Evolutionary conservation across 2,329 filamentous ascomycete genomes (phyloP), one percentile per base, ranked within the genome.

Genomic region (Hypoxylon sp.): DNA sequence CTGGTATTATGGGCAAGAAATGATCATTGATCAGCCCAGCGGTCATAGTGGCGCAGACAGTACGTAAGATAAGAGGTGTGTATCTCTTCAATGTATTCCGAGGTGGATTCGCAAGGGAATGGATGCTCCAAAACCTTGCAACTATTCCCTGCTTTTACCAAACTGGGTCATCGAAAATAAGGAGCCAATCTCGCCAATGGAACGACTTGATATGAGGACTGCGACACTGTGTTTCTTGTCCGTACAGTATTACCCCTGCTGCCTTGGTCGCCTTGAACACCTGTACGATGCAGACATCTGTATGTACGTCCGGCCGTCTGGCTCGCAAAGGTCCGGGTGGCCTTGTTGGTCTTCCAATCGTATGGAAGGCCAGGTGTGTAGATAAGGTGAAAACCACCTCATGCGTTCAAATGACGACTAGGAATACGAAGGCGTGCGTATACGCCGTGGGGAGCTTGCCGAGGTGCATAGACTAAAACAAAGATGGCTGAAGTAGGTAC

Each of bases 101-200:
- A 70, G 61, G 63, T 62, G 62, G 29, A 55, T 55, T 56, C 32
- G 21, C 29, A 35, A 67, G 52, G 47, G 62, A 57, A 55, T 46
- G 65, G 65, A 62, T 64, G 58, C 62, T 61, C 60, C 50, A 56
- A 66, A 70, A 67, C 68, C 70, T 66, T 72, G 68, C 65, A 70
- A 53, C 48, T 35, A 66, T 69, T 67, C 68, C 70, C 66, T 72
- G 70, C 66, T 69, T 70, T 73, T 72, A 58, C 72, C 69, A 62
- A 68, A 70, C 71, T 70, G 59, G 64, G 67, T 57, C 54, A 68
- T 65, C 48, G 54, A 67, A 68, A 67, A 71, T 67, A 57, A 65
- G 56, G 60, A 62, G 58, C 69, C 69, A 75, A 75, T 75, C 69
- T 75, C 73, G 73, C 73, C 73, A 75, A 75, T 69, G 62, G 64